These are phyloP conservation scores for Ciborinia camelliae DNA, from an alignment of 2,329 filamentous ascomycete species.

Conservation along the genomic window DNA sequence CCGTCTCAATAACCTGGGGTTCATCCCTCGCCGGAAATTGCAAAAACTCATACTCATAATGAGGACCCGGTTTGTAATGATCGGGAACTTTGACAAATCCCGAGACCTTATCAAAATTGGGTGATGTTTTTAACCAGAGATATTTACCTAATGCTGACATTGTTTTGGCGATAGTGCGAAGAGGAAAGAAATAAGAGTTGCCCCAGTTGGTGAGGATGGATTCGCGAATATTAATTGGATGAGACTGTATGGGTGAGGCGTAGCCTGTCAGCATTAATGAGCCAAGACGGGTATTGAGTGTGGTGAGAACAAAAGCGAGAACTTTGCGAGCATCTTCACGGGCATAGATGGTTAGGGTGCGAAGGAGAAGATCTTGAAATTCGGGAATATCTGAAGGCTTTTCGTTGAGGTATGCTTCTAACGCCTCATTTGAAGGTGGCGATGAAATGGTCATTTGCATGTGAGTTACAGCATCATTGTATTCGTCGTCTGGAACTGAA, in stretches of 20 bases:
- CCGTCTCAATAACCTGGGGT: slow-evolving; percentile 65
- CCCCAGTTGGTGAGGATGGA: slow-evolving; percentile 61
- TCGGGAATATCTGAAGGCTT: slow-evolving; percentile 49
- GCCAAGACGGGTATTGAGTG: slow-evolving; percentile 56
- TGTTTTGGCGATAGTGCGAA: slow-evolving; percentile 55
- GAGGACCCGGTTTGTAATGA: slow-evolving; percentile 40
- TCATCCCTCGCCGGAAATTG: slow-evolving; percentile 32
- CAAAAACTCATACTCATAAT: slow-evolving; percentile 37
- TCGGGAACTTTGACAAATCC: slow-evolving; percentile 55
- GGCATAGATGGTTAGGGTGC: slow-evolving; percentile 40
- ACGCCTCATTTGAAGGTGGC: slow-evolving; percentile 42
- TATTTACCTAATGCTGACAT: slow-evolving; percentile 52
- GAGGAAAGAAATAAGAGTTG: slow-evolving; percentile 51
- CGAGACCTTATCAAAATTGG: slow-evolving; percentile 52
- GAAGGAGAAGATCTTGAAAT: slow-evolving; percentile 51
- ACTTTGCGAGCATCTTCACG: slow-evolving; percentile 34
- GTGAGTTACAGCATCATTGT: slow-evolving; percentile 45
- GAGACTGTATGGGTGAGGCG: slow-evolving; percentile 57
- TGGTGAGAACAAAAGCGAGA: slow-evolving; percentile 30
- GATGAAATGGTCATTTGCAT: slow-evolving; percentile 40
- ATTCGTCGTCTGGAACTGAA: slow-evolving; percentile 48
- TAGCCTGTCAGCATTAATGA: slow-evolving; percentile 66
- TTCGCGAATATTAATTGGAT: slow-evolving; percentile 58
- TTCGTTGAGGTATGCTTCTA: slow-evolving; percentile 53
- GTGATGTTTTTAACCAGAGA: slow-evolving; percentile 47